Evolutionary conservation across 805 yeast genomes (phyloP), one percentile per base, ranked within the genome.

Genomic region (Pachysolen tannophilus): DNA sequence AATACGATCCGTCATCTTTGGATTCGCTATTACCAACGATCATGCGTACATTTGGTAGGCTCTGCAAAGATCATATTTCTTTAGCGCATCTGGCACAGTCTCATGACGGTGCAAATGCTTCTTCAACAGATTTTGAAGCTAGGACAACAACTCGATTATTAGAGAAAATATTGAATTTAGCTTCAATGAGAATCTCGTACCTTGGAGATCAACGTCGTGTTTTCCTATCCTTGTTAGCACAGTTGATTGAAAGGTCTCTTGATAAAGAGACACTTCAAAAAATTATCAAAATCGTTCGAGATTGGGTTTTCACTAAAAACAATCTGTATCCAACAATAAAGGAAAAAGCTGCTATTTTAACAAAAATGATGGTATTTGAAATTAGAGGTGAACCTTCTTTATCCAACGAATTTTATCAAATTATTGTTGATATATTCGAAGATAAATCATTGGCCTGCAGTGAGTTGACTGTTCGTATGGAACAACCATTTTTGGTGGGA

Each of bases 401-500:
- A 35, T 78, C 94, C 0, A 78, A 77, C 43, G 78, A 81, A 39
- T 90, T 84, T 52, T 90, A 88, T 48, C 81, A 78, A 46, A 83
- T 92, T 19, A 81, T 94, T 43, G 77, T 88, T 20, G 94, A 83
- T 45, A 78, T 92, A 17, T 94, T 90, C 55, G 85, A 82, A 43
- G 87, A 84, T 44, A 78, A 81, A 28, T 63, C 79, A 1, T 68
- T 87, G 47, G 75, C 82, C 17, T 75, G 86, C 44, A 78, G 95
- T 1, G 99, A 92, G 50, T 69, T 92, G 20, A 86, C 97, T 0
- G 90, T 87, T 11, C 67, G 98, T 36, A 78, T 92, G 84, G 99
- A 92, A 53, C 97, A 88, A 55, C 94, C 97, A 19, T 92, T 92
- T 56, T 63, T 92, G 47, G 90, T 86, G 8, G 99, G 98, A 24